Evolutionary conservation across 2,329 filamentous ascomycete genomes (phyloP), one percentile per base, ranked within the genome.

Genomic region (Aspergillus ochraceoroseus): DNA sequence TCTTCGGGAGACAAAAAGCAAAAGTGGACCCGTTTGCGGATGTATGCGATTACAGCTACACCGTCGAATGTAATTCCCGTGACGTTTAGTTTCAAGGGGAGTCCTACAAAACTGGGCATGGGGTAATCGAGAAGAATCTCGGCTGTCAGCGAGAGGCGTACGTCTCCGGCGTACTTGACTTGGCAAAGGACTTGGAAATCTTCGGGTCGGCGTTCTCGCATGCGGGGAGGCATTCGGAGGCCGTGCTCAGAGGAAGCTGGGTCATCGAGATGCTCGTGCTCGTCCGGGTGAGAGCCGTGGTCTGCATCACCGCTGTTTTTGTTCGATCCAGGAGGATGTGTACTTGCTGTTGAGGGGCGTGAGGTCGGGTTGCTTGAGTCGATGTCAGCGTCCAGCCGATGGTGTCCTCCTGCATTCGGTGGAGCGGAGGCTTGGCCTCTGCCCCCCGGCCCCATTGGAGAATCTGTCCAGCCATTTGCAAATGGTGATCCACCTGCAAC

Each of bases 41-140:
- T 95, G 64, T 94, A 84, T 7, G 92, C 92, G 42, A 95, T 67
- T 32, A 96, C 86, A 1, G 89, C 90, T 7, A 96, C 86, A 1
- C 92, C 92, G 60, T 98, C 90, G 66, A 98, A 98, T 0, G 85
- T 88, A 45, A 98, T 68, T 0, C 92, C 92, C 0, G 92, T 96
- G 53, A 98, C 94, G 62, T 90, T 95, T 17, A 98, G 74, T 63
- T 92, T 90, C 32, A 98, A 76, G 1, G 92, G 92, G 46, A 98
- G 90, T 8, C 89, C 88, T 2, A 96, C 90, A 58, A 98, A 98
- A 69, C 87, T 94, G 27, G 89, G 89, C 87, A 96, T 96, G 1
- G 92, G 92, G 62, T 98, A 98, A 66, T 98, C 92, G 22, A 98
- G 80, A 20, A 96, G 73, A 28, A 98, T 95, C 66, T 96, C 89